phyloP scores from a whole-genome alignment of 768 basidiomycete genomes.

The Kondoa malvinella region DNA sequence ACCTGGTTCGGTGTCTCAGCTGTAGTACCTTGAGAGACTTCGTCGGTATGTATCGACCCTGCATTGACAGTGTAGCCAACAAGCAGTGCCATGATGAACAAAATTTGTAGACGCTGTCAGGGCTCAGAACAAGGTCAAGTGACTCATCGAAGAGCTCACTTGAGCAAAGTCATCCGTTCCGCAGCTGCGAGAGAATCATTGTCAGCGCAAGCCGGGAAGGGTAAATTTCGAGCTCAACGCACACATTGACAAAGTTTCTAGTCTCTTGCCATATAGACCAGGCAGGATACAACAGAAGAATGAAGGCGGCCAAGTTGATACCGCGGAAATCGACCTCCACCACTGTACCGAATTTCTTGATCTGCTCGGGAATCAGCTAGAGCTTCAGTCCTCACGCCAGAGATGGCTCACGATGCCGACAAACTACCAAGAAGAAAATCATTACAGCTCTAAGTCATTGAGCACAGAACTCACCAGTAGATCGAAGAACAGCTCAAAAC shows the following conservation, averaged over 20 bases:
- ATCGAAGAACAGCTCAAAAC: background rate
- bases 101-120: background rate
- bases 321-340: background rate
- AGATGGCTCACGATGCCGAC: too few relatives aligned
- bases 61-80: background rate
- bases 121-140: too few relatives aligned
- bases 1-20: too few relatives aligned
- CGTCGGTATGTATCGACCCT: background rate
- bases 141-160: too few relatives aligned
- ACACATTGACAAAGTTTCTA: background rate
- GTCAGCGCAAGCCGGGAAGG: too few relatives aligned
- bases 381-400: too few relatives aligned
- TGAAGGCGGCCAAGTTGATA: background rate
- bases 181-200: too few relatives aligned
- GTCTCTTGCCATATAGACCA: background rate
- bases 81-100: background rate
- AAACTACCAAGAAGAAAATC: too few relatives aligned
- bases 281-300: background rate
- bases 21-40: too few relatives aligned
- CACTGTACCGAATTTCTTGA: background rate
- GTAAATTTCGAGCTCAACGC: too few relatives aligned
- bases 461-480: background rate
- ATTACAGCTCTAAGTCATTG: background rate
- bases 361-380: too few relatives aligned
- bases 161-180: background rate